Conservation (phyloP, 306 rosid species). For the Fagus crenata region DNA sequence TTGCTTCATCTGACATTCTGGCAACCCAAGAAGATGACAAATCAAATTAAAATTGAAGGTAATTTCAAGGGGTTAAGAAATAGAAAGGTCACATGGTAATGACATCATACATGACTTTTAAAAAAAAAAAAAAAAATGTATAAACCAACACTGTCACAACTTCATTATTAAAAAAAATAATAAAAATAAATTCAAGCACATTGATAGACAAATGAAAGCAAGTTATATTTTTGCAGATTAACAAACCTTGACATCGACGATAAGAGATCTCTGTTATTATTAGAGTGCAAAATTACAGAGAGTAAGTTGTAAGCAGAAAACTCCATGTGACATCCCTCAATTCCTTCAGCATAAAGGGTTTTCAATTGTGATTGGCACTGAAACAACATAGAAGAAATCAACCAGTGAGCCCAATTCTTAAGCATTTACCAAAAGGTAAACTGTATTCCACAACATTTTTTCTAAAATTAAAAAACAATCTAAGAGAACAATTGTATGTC, state of each 20-base stretch:
- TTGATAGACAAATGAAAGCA: conserved; percentile 6
- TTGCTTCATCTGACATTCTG: conserved; percentile 75
- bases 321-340: conserved; percentile 86
- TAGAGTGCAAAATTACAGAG: conserved; percentile 89
- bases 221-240: conserved; percentile 11
- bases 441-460: background rate
- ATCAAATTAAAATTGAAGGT: conserved; percentile 21
- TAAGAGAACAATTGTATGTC: no score
- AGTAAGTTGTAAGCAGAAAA: conserved; percentile 96
- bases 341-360: conserved; percentile 87
- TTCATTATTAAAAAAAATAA: background rate
- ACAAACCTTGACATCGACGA: conserved; percentile 82
- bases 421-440: background rate
- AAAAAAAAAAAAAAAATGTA: background rate
- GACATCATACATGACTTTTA: background rate
- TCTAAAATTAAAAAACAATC: background rate
- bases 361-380: conserved; percentile 93
- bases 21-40: conserved; percentile 29
- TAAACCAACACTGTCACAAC: background rate
- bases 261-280: conserved; percentile 81
- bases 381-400: conserved; percentile 39
- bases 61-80: background rate
- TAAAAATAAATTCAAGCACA: background rate
- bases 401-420: background rate
- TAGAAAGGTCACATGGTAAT: background rate